Conservation (phyloP, 2,329 filamentous ascomycete species). For the Penicillium thymicola region DNA sequence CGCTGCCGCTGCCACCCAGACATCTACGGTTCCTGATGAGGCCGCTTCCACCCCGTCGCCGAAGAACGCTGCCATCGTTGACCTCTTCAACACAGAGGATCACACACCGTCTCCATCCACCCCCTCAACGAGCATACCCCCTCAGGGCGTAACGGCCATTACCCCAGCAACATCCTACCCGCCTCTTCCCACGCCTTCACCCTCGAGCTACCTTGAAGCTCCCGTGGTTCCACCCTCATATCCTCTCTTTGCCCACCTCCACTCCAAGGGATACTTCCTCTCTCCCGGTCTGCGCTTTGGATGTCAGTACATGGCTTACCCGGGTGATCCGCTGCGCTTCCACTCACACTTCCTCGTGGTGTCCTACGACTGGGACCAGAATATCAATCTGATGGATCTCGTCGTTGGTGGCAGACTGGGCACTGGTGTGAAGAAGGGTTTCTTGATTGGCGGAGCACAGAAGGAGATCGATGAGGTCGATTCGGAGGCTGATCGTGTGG, state of each 20-base stretch:
- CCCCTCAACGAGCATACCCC: slow-evolving; percentile 12
- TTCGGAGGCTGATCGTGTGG: slow-evolving; percentile 32
- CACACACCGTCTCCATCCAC: slow-evolving; percentile 12
- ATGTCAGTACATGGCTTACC: slow-evolving; percentile 90
- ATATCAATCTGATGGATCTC: slow-evolving; percentile 78
- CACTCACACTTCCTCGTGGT: slow-evolving; percentile 91
- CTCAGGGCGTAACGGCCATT: slow-evolving; percentile 33
- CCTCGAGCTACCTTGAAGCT: slow-evolving; percentile 27
- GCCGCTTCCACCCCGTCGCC: not conserved
- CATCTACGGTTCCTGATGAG: slow-evolving; percentile 9
- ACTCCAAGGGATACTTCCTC: slow-evolving; percentile 76
- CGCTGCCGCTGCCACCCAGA: not conserved
- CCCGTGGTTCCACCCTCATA: slow-evolving; percentile 54
- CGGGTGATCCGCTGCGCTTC: slow-evolving; percentile 89
- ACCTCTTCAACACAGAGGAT: slow-evolving; percentile 24
- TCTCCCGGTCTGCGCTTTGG: slow-evolving; percentile 92
- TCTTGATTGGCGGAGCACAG: slow-evolving; percentile 72
- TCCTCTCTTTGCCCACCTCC: slow-evolving; percentile 75
- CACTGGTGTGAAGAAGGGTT: slow-evolving; percentile 95
- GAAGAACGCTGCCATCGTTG: slow-evolving; percentile 15
- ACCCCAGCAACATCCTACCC: slow-evolving; percentile 52
- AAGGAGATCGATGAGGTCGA: slow-evolving; percentile 32
- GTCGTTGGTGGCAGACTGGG: slow-evolving; percentile 83
- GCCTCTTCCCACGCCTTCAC: slow-evolving; percentile 37
- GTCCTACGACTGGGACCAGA: slow-evolving; percentile 82